Evolutionary conservation across 192 early-diverging fungal species (phyloP), one percentile per base, ranked within the genome.

Genomic region (Coemansia sp.): DNA sequence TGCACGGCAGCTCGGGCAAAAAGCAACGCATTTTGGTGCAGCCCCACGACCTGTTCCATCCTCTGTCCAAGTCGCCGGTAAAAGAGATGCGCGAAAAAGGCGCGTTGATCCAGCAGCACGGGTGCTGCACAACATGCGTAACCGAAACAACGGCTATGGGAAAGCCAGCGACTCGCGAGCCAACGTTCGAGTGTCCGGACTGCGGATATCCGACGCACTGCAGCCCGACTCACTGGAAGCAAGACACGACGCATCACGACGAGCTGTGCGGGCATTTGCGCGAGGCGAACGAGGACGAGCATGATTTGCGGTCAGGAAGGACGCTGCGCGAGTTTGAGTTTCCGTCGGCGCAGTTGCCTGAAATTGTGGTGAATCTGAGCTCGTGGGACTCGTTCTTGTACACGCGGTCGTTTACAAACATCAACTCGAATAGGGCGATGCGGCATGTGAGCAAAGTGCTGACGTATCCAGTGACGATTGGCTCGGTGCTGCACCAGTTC

Each of bases 121-220:
- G 89, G 19, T 72, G 73, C 22, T 92, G 90, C 63, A 84, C 89
- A 24, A 85, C 86, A 1, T 92, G 90, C 66, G 84, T 85, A 53
- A 71, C 80, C 8, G 73, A 89, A 51, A 72, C 78, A 22, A 32
- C 73, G 32, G 61, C 58, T 38, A 47, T 52, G 24, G 75, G 78
- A 32, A 16, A 23, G 12, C 71, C 64, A 3, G 74, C 75, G 39
- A 84, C 78, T 54, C 73, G 74, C 14, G 71, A 72, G 39, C 87
- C 89, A 13, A 58, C 54, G 29, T 90, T 82, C 50, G 89, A 90
- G 65, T 92, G 90, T 65, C 88, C 89, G 14, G 83, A 86, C 59
- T 92, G 90, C 70, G 90, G 90, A 38, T 90, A 88, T 60, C 90
- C 90, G 48, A 92, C 89, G 26, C 89, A 92, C 67, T 92, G 90